phyloP scores from a whole-genome alignment of 2,329 filamentous ascomycete species.

The Lecanoromycetidae sp. region DNA sequence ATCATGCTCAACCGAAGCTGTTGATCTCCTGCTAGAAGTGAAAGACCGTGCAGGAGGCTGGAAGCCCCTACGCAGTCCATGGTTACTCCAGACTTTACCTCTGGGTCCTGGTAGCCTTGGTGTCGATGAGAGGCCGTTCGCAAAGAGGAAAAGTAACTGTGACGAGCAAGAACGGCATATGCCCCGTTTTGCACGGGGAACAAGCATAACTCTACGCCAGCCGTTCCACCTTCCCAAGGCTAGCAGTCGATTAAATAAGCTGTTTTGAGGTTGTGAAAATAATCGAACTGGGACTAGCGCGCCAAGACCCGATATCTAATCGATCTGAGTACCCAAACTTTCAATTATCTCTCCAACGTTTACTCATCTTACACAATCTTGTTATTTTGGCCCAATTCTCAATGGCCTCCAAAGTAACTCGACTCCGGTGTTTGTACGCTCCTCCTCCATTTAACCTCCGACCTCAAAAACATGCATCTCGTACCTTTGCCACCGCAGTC shows the following conservation, averaged over 20 bases:
- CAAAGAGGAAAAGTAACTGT: constrained; percentile 5
- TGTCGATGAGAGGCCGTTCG: constrained; percentile 10
- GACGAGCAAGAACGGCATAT: constrained; percentile 12
- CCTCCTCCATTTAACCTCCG: background rate
- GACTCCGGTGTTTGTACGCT: constrained; percentile 9
- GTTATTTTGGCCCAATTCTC: too few relatives aligned
- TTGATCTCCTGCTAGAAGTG: background rate
- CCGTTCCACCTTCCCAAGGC: too few relatives aligned
- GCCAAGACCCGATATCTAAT: too few relatives aligned
- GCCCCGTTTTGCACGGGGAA: background rate
- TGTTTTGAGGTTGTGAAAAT: too few relatives aligned
- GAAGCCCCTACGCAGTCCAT: background rate
- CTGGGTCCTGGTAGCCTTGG: background rate
- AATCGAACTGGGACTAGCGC: too few relatives aligned
- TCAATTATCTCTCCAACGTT: too few relatives aligned
- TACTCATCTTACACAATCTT: too few relatives aligned
- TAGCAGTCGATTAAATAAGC: too few relatives aligned
- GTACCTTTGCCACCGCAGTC: constrained; percentile 34
- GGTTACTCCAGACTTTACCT: background rate
- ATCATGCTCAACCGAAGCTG: constrained; percentile 3
- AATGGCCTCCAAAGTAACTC: constrained; percentile 14
- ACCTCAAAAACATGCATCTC: constrained; percentile 11
- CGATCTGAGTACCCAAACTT: too few relatives aligned
- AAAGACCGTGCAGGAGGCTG: background rate
- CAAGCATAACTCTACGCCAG: too few relatives aligned